These are phyloP conservation scores for Suhomyces faveliae DNA, from an alignment of 805 yeast genomes.

Conservation along the genomic window DNA sequence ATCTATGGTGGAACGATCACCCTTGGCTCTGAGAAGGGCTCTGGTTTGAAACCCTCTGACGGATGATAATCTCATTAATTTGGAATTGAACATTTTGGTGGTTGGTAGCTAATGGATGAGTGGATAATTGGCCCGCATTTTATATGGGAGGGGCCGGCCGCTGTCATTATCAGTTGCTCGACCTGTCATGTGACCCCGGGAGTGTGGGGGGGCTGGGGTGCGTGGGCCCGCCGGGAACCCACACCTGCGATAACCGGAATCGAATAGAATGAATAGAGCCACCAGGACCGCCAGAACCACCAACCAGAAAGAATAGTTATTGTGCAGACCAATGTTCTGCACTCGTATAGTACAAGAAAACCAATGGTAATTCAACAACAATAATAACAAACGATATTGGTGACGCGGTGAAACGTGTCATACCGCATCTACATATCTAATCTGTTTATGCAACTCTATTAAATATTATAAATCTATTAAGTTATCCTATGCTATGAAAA, in stretches of 20 bases:
- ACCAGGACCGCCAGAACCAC: no score
- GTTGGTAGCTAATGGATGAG: constrained; percentile 6
- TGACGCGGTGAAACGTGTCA: no score
- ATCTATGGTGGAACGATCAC: constrained; percentile 59
- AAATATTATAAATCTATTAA: no score
- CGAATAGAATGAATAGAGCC: no score
- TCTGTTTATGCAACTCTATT: no score
- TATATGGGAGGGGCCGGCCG: constrained; percentile 1
- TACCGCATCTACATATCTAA: background rate
- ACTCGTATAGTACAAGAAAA: no score
- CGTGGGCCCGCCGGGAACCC: background rate
- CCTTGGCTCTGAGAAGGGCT: constrained; percentile 39
- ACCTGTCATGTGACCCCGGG: constrained; percentile 6
- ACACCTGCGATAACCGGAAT: background rate
- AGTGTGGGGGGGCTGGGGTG: background rate
- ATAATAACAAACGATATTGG: no score
- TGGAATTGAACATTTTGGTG: background rate
- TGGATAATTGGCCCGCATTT: constrained; percentile 8
- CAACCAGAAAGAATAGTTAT: no score
- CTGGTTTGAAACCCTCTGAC: constrained; percentile 7
- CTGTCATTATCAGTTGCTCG: constrained; percentile 1
- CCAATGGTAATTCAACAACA: no score
- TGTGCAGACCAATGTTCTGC: no score
- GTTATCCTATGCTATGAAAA: no score
- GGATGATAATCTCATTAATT: background rate